Evolutionary conservation across 495 filamentous ascomycete genomes (phyloP).

Genomic region (Bacidia rubella): DNA sequence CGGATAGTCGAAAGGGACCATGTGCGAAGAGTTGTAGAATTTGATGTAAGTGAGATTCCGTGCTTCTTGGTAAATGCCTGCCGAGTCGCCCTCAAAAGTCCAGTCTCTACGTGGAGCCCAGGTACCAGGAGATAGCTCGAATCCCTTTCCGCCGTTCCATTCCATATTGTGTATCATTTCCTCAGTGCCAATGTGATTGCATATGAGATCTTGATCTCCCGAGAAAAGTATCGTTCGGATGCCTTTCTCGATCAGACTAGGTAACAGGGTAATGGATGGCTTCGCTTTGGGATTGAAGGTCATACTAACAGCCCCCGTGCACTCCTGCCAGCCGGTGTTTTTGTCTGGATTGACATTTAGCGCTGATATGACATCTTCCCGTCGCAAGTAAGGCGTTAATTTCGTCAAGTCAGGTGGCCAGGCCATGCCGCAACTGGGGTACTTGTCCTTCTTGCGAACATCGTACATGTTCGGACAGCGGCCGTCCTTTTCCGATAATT

Average conservation of each 20-base stretch:
- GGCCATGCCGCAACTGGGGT: constrained; percentile 77
- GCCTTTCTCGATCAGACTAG: constrained; percentile 49
- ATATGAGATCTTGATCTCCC: constrained; percentile 87
- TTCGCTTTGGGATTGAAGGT: constrained; percentile 53
- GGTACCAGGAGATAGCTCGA: constrained; percentile 76
- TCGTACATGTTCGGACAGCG: constrained; percentile 92
- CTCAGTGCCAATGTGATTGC: constrained; percentile 94
- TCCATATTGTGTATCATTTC: constrained; percentile 79
- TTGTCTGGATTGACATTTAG: constrained; percentile 75
- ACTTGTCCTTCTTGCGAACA: constrained; percentile 61
- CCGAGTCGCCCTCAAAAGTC: constrained; percentile 84
- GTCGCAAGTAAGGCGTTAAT: constrained; percentile 73
- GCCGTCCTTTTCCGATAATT: constrained; percentile 39
- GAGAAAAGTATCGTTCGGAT: constrained; percentile 78
- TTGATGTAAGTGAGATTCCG: constrained; percentile 90
- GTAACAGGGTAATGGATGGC: constrained; percentile 63
- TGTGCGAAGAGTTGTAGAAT: constrained; percentile 91
- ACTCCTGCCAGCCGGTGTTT: constrained; percentile 82
- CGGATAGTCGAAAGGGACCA: constrained; percentile 92
- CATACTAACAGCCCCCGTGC: constrained; percentile 57
- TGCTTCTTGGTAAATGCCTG: constrained; percentile 86
- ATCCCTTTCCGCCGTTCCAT: constrained; percentile 82
- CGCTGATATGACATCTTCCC: constrained; percentile 62
- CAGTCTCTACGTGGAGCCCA: constrained; percentile 87
- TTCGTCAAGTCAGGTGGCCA: constrained; percentile 77